These are phyloP conservation scores for Bruguiera hainesii DNA, from an alignment of 441 rosid genomes.

Conservation along the genomic window DNA sequence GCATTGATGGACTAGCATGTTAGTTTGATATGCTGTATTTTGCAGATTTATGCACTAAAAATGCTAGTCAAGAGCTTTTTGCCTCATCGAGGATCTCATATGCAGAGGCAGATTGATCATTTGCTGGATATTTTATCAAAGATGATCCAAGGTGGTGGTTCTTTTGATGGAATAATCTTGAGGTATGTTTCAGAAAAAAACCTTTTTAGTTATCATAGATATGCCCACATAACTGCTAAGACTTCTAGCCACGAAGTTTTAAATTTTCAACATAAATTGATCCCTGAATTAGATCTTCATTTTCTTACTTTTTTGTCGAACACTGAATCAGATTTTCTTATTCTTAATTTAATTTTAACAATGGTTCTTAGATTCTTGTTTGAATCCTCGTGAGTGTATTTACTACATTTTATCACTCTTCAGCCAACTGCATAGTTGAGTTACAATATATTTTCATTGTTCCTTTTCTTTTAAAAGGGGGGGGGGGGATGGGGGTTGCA, in stretches of 20 bases:
- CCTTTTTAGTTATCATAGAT: too few species aligned
- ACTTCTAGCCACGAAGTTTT: too few species aligned
- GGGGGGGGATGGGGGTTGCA: too few species aligned
- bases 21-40: not conserved
- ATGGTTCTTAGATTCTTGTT: not conserved
- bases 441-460: not conserved
- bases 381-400: not conserved
- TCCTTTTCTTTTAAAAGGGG: too few species aligned
- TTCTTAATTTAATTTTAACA: constrained; percentile 6
- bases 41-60: constrained; percentile 91
- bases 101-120: constrained; percentile 47
- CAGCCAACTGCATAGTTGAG: not conserved
- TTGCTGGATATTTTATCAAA: constrained; percentile 54
- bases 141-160: constrained; percentile 52
- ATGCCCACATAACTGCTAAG: too few species aligned
- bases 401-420: not conserved
- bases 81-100: constrained; percentile 57
- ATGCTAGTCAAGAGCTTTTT: constrained; percentile 81
- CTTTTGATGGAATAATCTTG: constrained; percentile 32
- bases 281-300: too few species aligned
- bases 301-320: constrained; percentile 12
- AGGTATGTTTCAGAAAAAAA: constrained; percentile 41
- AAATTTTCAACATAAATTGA: too few species aligned
- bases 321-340: constrained; percentile 6
- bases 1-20: not conserved